These are phyloP conservation scores for Phytophthora brassicae DNA, from an alignment of 352 stramenopile species.

Conservation along the genomic window DNA sequence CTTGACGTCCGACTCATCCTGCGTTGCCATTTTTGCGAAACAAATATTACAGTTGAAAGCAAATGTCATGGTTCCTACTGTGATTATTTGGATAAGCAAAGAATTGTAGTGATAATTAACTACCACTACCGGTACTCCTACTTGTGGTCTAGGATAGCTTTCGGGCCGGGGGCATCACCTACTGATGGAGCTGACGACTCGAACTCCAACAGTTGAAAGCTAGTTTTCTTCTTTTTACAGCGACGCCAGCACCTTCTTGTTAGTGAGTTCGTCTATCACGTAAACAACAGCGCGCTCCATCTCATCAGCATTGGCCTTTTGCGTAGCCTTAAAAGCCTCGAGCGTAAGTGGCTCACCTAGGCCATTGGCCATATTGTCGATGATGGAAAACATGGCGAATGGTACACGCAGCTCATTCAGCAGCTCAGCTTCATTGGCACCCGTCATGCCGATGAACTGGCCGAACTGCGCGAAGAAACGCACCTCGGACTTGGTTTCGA, in stretches of 20 bases:
- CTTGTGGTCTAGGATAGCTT: too few species aligned
- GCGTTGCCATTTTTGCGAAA: not conserved
- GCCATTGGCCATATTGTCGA: slow-evolving; percentile 90
- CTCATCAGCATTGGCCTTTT: slow-evolving; percentile 68
- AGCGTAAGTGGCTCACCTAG: slow-evolving; percentile 79
- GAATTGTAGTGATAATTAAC: slow-evolving; percentile 1
- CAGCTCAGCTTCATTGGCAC: slow-evolving; percentile 84
- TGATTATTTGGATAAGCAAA: not conserved
- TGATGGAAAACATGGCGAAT: slow-evolving; percentile 87
- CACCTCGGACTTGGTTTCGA: slow-evolving; percentile 91
- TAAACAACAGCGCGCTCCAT: slow-evolving; percentile 69
- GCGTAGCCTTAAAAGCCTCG: slow-evolving; percentile 76
- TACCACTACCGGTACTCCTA: too few species aligned
- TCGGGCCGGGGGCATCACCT: too few species aligned
- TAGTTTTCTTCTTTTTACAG: not conserved
- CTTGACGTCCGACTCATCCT: slow-evolving; percentile 35
- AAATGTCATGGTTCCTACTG: slow-evolving; percentile 6
- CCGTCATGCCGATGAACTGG: slow-evolving; percentile 89
- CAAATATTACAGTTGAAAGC: slow-evolving; percentile 5
- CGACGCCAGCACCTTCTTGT: slow-evolving; percentile 31
- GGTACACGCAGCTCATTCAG: slow-evolving; percentile 81
- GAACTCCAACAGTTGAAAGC: not conserved
- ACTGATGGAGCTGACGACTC: slow-evolving; percentile 15
- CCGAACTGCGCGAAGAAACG: slow-evolving; percentile 87
- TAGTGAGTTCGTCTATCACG: slow-evolving; percentile 57